These are phyloP conservation scores for Elaeagnus macrophylla DNA, from an alignment of 306 rosid genomes.

Conservation along the genomic window DNA sequence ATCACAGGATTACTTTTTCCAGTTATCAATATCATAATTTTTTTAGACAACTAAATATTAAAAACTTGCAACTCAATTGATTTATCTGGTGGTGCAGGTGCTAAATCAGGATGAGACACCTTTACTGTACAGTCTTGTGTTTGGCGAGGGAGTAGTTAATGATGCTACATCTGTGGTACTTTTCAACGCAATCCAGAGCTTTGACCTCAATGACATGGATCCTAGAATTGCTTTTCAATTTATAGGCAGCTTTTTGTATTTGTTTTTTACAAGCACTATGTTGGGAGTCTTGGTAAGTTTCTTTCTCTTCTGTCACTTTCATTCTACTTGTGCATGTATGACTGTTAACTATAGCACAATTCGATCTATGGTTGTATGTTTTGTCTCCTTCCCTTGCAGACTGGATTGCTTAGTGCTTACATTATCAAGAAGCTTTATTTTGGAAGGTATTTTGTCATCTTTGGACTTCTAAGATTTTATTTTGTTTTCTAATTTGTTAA, in stretches of 20 bases:
- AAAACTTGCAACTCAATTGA: slow-evolving; percentile 17
- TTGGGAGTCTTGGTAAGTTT: slow-evolving; percentile 72
- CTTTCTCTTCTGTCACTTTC: not conserved
- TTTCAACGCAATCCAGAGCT: slow-evolving; percentile 91
- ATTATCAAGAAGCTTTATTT: slow-evolving; percentile 75
- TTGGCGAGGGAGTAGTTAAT: slow-evolving; percentile 96
- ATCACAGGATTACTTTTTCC: no score
- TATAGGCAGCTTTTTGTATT: slow-evolving; percentile 64
- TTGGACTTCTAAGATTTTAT: not conserved
- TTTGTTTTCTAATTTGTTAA: not conserved
- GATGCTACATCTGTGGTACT: slow-evolving; percentile 98
- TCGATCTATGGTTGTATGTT: slow-evolving; percentile 21
- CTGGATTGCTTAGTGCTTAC: slow-evolving; percentile 87
- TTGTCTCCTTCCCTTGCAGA: slow-evolving; percentile 37
- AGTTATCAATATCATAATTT: slow-evolving; percentile 1
- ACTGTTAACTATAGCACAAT: not conserved
- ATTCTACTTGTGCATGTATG: no score
- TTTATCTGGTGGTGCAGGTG: slow-evolving; percentile 50
- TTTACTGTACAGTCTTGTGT: slow-evolving; percentile 90
- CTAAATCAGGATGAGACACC: slow-evolving; percentile 96
- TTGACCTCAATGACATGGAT: slow-evolving; percentile 63
- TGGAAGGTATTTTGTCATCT: slow-evolving; percentile 51
- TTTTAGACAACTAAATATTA: slow-evolving; percentile 15
- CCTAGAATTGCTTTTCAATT: slow-evolving; percentile 48
- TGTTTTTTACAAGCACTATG: slow-evolving; percentile 68